Evolutionary conservation across 1,284 basidiomycete species (phyloP).

Genomic region (Rhodotorula sp.): DNA sequence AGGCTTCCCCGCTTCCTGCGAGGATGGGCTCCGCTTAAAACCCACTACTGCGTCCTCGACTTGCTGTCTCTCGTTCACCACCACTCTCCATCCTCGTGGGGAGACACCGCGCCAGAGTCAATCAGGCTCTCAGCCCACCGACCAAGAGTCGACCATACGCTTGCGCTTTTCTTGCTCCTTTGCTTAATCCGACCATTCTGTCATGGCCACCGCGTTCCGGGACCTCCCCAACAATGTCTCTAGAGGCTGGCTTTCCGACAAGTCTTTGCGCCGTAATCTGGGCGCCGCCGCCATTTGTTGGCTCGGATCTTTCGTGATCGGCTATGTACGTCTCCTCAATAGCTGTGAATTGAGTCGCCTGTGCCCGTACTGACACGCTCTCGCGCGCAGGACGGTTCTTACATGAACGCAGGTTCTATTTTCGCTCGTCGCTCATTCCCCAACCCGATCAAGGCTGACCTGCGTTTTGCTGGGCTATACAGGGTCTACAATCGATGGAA

Average conservation of each 20-base stretch:
- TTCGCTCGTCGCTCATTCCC: no score
- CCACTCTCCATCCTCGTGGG: no score
- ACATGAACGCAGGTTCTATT: not conserved
- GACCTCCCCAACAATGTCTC: not conserved
- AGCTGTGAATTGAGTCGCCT: no score
- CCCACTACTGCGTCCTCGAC: no score
- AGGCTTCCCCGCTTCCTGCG: no score
- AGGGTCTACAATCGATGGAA: conserved; percentile 12
- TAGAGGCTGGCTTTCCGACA: not conserved
- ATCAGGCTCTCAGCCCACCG: no score
- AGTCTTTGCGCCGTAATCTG: not conserved
- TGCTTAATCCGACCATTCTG: not conserved
- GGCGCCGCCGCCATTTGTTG: not conserved
- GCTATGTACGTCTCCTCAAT: not conserved
- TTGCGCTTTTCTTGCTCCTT: not conserved
- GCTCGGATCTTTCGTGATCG: not conserved
- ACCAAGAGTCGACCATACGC: not conserved
- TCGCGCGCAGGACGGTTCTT: not conserved
- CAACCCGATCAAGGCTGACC: no score
- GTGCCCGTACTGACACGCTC: no score
- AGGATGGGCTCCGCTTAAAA: no score
- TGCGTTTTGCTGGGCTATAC: not conserved
- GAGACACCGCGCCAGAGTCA: no score
- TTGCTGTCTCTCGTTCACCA: no score
- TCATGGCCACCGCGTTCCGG: not conserved